Evolutionary conservation across 2,329 filamentous ascomycete species (phyloP).

Genomic region (Diaporthe amygdali): DNA sequence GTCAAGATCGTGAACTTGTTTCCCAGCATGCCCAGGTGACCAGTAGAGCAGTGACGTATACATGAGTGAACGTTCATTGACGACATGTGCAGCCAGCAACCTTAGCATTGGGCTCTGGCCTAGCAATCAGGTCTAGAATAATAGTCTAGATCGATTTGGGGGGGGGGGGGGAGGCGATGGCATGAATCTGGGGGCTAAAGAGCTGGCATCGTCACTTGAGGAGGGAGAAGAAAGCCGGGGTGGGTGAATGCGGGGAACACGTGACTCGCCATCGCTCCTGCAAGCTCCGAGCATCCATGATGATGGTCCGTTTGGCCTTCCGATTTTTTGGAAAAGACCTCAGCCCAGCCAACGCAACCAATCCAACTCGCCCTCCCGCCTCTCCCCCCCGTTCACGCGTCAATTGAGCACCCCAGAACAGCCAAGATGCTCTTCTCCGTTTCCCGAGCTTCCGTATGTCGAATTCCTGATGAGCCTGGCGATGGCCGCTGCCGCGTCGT

Average conservation of each 20-base stretch:
- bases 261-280: conserved; percentile 26
- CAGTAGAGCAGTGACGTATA: not conserved
- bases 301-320: conserved; percentile 22
- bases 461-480: conserved; percentile 12
- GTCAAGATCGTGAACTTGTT: not conserved
- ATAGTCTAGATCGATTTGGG: not conserved
- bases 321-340: conserved; percentile 43
- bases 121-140: not conserved
- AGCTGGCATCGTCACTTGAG: not conserved
- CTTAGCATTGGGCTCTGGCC: not conserved
- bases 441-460: conserved; percentile 61
- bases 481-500: not conserved
- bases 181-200: not conserved
- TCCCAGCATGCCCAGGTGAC: not conserved
- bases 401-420: conserved; percentile 54
- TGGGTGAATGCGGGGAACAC: conserved; percentile 26
- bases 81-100: not conserved
- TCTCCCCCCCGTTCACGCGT: conserved; percentile 35
- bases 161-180: not conserved
- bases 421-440: conserved; percentile 63
- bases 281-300: conserved; percentile 16
- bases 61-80: not conserved
- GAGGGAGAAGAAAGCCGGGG: not conserved
- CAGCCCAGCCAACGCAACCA: conserved; percentile 36
- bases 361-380: not conserved